These are phyloP conservation scores for Schwanniomyces occidentalis DNA, from an alignment of 805 yeast species.

Conservation along the genomic window DNA sequence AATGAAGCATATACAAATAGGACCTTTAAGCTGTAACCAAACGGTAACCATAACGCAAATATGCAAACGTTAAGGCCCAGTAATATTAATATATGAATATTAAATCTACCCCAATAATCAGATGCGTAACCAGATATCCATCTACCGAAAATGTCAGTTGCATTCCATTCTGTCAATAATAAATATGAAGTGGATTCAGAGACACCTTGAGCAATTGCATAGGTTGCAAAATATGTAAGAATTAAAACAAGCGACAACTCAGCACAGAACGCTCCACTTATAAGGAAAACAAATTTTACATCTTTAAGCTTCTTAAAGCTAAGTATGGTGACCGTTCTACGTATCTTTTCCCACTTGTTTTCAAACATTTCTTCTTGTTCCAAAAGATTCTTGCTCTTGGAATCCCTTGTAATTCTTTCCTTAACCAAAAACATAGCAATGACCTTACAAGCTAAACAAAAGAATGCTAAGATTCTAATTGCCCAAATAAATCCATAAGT, in stretches of 20 bases:
- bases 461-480: constrained; percentile 46
- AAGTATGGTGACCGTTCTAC: constrained; percentile 4
- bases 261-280: constrained; percentile 31
- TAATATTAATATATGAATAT: constrained; percentile 34
- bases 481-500: constrained; percentile 63
- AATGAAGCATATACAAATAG: constrained; percentile 33
- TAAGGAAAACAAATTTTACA: constrained; percentile 23
- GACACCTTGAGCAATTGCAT: constrained; percentile 32
- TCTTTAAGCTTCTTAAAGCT: constrained; percentile 16
- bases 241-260: constrained; percentile 29
- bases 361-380: constrained; percentile 3
- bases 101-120: constrained; percentile 29
- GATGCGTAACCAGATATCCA: constrained; percentile 31
- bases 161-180: constrained; percentile 31
- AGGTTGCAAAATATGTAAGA: constrained; percentile 34
- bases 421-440: constrained; percentile 26
- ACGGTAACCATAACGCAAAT: constrained; percentile 34
- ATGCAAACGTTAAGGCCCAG: constrained; percentile 22
- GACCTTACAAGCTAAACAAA: constrained; percentile 27
- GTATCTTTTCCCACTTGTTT: constrained; percentile 5
- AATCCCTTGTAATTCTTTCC: constrained; percentile 22
- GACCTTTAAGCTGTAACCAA: constrained; percentile 24
- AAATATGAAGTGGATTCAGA: constrained; percentile 27
- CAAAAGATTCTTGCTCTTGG: neutral
- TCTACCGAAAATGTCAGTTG: constrained; percentile 29